Conservation (phyloP, 768 basidiomycete genomes). For the Boletellus sp. region DNA sequence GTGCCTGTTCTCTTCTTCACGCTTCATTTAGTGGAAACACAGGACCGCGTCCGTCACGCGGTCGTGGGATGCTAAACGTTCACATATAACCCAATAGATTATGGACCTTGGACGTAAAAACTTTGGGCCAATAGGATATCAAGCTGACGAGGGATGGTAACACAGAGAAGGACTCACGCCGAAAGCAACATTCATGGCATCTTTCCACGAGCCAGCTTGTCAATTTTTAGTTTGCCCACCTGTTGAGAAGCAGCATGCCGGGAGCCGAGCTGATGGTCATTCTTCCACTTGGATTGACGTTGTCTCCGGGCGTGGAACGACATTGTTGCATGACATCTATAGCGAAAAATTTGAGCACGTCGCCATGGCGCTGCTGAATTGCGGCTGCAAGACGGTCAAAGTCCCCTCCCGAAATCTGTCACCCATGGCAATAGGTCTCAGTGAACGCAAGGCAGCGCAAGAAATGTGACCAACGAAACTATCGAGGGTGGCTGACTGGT, state of each 20-base stretch:
- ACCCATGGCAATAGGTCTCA: neutral
- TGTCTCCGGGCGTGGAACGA: neutral
- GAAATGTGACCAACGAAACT: neutral
- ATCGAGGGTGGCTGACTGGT: neutral
- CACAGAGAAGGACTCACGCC: neutral
- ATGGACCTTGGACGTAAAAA: neutral
- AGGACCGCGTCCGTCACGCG: neutral
- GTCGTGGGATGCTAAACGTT: neutral
- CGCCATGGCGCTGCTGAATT: conserved; percentile 1
- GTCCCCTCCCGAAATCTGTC: conserved; percentile 11
- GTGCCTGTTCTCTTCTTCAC: neutral
- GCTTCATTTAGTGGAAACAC: neutral
- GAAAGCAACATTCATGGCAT: neutral
- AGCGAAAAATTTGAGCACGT: neutral
- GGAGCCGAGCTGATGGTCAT: no score
- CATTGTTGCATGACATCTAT: neutral
- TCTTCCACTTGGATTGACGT: no score
- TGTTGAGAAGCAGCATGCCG: neutral
- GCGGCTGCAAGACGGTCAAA: neutral
- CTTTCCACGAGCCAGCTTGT: neutral
- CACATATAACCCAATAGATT: neutral
- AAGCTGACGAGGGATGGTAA: neutral
- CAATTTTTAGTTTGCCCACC: conserved; percentile 7
- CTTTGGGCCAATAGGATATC: neutral
- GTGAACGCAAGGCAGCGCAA: neutral